Evolutionary conservation across 2,329 filamentous ascomycete species (phyloP).

Genomic region (Acrodontium crateriforme): DNA sequence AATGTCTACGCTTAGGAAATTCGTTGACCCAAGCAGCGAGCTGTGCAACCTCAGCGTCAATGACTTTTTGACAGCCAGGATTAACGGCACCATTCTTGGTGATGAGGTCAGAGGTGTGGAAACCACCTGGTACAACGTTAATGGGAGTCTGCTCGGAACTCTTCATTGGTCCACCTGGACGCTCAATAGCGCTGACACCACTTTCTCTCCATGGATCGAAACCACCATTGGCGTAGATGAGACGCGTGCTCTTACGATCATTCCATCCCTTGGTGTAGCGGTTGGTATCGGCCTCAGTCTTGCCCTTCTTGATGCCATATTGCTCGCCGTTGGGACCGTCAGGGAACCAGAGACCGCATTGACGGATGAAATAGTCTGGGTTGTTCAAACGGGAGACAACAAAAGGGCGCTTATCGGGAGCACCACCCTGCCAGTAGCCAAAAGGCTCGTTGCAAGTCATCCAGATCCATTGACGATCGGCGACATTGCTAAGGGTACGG

Average conservation of each 20-base stretch:
- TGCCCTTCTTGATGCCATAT: constrained; percentile 34
- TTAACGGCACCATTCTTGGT: constrained; percentile 34
- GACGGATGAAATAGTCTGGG: constrained; percentile 39
- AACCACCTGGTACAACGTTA: constrained; percentile 38
- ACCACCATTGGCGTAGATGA: constrained; percentile 46
- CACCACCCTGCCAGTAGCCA: constrained; percentile 42
- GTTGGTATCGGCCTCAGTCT: constrained; percentile 38
- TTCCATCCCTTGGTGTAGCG: constrained; percentile 43
- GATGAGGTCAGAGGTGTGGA: constrained; percentile 43
- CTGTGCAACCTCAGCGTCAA: constrained; percentile 36
- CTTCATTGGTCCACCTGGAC: constrained; percentile 39
- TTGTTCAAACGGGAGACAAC: constrained; percentile 40
- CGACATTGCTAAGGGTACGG: constrained; percentile 30
- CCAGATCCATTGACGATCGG: constrained; percentile 45
- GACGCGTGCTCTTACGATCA: constrained; percentile 33
- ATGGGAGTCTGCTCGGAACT: constrained; percentile 36
- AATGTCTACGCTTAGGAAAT: constrained; percentile 19
- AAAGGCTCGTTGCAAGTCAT: constrained; percentile 51
- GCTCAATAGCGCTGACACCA: constrained; percentile 30
- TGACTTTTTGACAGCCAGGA: constrained; percentile 33
- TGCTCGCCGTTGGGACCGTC: constrained; percentile 32
- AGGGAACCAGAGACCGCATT: constrained; percentile 45
- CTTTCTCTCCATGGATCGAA: constrained; percentile 47
- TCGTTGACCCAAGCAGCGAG: constrained; percentile 42
- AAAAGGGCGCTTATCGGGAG: constrained; percentile 30